A percentile compares a stretch with the other conserved stretches of the same genome.
Conservation (phyloP, 2,329 filamentous ascomycete species). For the Pyricularia pennisetigena region DNA sequence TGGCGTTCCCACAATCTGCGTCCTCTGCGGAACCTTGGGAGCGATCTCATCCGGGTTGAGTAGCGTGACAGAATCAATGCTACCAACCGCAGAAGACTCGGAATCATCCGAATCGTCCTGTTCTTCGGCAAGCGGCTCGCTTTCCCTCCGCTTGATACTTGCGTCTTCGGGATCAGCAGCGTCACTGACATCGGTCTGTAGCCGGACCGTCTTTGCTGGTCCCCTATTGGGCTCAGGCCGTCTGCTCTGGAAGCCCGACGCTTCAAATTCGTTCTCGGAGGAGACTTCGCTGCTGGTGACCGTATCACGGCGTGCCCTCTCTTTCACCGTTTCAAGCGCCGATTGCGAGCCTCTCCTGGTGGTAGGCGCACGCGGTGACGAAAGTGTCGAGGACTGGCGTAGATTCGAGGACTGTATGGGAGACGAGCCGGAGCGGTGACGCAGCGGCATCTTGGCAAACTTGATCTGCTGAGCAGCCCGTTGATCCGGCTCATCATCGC, state of each 20-base stretch:
- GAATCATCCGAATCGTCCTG: conserved; percentile 55
- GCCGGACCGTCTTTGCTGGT: conserved; percentile 41
- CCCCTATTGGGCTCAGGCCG: conserved; percentile 48
- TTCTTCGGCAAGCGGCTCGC: conserved; percentile 43
- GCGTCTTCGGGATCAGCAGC: conserved; percentile 14
- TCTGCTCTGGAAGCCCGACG: conserved; percentile 53
- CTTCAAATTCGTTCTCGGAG: conserved; percentile 70
- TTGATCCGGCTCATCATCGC: conserved; percentile 66
- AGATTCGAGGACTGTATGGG: conserved; percentile 62
- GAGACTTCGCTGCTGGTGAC: conserved; percentile 77
- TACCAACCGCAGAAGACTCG: conserved; percentile 55
- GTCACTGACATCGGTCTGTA: conserved; percentile 28
- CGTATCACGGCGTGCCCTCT: conserved; percentile 61
- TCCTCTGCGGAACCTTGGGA: conserved; percentile 30
- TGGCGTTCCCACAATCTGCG: conserved; percentile 54
- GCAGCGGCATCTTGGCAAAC: conserved; percentile 90
- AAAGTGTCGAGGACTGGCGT: conserved; percentile 39
- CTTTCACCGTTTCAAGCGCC: conserved; percentile 59
- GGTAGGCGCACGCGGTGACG: conserved; percentile 32
- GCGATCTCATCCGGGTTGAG: conserved; percentile 51
- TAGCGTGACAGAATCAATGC: conserved; percentile 62
- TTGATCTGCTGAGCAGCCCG: conserved; percentile 81
- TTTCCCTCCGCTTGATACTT: conserved; percentile 34
- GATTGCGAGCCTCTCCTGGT: conserved; percentile 60
- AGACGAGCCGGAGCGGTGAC: conserved; percentile 78